Base-by-base conservation (phyloP, 352 stramenopile genomes). In the Phytophthora meadii region DNA sequence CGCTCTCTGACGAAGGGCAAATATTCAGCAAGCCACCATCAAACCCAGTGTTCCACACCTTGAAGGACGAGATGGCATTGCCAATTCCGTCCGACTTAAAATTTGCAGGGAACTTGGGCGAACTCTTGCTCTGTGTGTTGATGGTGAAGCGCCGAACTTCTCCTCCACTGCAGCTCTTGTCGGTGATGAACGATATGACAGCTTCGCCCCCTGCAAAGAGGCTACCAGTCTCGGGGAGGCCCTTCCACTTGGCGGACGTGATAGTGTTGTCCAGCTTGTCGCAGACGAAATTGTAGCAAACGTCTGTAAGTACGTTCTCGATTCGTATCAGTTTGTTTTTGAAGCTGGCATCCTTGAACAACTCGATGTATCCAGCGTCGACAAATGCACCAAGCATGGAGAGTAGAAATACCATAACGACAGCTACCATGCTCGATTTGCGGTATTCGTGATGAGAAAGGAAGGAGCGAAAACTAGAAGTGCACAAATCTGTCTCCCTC, bases 211-310 rank as follows among this genome's bases (percentile, higher is more conserved):
- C n/a, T 17, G 17, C 5, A 36, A 54, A 62, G 9, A 54, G 41
- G 11, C 22, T 50, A 10, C 46, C 34, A 5, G 22, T 53, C 8
- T 60, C 49, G 5, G 55, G 55, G 9, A 70, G 49, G 0, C 42
- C 63, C 8, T 30, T 3, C 55, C 63, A 70, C 34, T 42, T 51
- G 5, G 40, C 61, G 15, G 61, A 70, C n/a, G 61, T 48, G 27
- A 70, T 39, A 12, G 22, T 51, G 36, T 66, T 48, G 34, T 65
- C 19, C 12, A 66, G 42, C 2, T 17, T 37, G 6, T 54, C 48
- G 14, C 61, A 70, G 4, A 27, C 30, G 11, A 70, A 52, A 8
- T 32, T 55, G 49, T 70, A 70, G 48, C 54, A 70, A 4, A 54
- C 19, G 39, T 69, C 61, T 2, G 47, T 22, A 3, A 45, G 1